Evolutionary conservation across 2,329 filamentous ascomycete genomes (phyloP).

Genomic region (Penicillium sp.): DNA sequence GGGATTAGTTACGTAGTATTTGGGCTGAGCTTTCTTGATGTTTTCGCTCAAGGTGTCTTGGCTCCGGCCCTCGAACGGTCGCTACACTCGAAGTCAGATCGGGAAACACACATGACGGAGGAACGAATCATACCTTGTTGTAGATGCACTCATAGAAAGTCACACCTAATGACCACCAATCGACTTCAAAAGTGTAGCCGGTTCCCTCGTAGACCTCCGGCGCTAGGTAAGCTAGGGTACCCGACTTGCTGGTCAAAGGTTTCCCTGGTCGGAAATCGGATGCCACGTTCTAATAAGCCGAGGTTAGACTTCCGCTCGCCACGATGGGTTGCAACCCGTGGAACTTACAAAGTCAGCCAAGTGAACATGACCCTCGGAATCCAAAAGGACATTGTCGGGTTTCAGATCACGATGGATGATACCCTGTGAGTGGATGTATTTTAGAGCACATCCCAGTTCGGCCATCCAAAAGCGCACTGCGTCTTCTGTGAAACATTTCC

Average conservation of each 20-base stretch:
- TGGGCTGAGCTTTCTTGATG: constrained; percentile 79
- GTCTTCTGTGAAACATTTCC: constrained; percentile 97
- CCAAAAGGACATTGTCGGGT: constrained; percentile 86
- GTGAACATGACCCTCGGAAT: constrained; percentile 91
- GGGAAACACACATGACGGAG: background rate
- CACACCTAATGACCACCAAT: constrained; percentile 98
- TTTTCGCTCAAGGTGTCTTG: constrained; percentile 78
- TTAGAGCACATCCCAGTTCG: constrained; percentile 85
- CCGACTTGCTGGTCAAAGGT: constrained; percentile 89
- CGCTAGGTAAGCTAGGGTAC: constrained; percentile 91
- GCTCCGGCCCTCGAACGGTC: constrained; percentile 88
- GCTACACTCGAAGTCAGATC: constrained; percentile 54
- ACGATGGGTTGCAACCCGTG: background rate
- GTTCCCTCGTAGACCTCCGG: constrained; percentile 92
- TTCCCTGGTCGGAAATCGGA: constrained; percentile 86
- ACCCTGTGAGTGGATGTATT: constrained; percentile 81
- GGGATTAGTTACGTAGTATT: constrained; percentile 89
- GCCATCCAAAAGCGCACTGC: constrained; percentile 97
- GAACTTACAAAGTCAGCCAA: constrained; percentile 88
- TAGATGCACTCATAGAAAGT: constrained; percentile 99
- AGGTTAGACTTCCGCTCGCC: constrained; percentile 11
- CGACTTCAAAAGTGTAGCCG: constrained; percentile 86
- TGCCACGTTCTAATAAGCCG: constrained; percentile 75
- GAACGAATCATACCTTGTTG: constrained; percentile 69
- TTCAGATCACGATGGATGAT: constrained; percentile 93